Evolutionary conservation across 2,329 filamentous ascomycete genomes (phyloP), one percentile per base, ranked within the genome.

Genomic region (Bertia moriformis): DNA sequence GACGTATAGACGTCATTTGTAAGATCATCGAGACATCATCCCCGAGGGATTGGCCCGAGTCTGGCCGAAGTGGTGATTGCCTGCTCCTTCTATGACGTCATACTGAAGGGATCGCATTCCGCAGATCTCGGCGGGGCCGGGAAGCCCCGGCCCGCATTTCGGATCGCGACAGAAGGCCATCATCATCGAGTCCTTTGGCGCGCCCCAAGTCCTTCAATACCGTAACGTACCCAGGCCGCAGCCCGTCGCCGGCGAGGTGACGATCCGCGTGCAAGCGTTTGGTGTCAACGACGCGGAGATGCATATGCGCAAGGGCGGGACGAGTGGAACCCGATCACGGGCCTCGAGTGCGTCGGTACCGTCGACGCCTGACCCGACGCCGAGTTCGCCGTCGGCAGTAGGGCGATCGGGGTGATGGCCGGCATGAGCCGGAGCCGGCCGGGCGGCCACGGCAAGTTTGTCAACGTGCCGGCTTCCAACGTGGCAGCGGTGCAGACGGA

Each of bases 271-370:
- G 30, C 49, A 53, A 42, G 60, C 61, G 5, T 65, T 65, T 38
- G 61, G 61, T 3, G 43, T 63, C 30, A 63, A 65, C 43, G 59
- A 63, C 42, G 62, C 61, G 5, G 61, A 65, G 45, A 61, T 62
- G 54, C 58, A 64, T 45, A 64, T 65, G 60, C 57, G 61, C 17
- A 54, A 51, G 32, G 61, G 61, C 12, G 57, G 58, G 54, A 51
- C 39, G 58, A 60, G 41, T 55, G 46, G 42, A 57, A 54, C 20
- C 56, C 54, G 4, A 57, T 62, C 38, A 56, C 46, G 18, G 59
- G 59, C 15, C 48, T 62, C 18, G 59, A 62, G 44, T 65, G 61
- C 43, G 61, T 63, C 39, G 63, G 63, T n/a, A 51, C 49, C 14
- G 51, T 65, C 5, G 52, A 47, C 13, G 46, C 46, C 17, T 61